Base-by-base conservation (phyloP, 768 basidiomycete genomes). In the button mushroom (Agaricus bisporus) region DNA sequence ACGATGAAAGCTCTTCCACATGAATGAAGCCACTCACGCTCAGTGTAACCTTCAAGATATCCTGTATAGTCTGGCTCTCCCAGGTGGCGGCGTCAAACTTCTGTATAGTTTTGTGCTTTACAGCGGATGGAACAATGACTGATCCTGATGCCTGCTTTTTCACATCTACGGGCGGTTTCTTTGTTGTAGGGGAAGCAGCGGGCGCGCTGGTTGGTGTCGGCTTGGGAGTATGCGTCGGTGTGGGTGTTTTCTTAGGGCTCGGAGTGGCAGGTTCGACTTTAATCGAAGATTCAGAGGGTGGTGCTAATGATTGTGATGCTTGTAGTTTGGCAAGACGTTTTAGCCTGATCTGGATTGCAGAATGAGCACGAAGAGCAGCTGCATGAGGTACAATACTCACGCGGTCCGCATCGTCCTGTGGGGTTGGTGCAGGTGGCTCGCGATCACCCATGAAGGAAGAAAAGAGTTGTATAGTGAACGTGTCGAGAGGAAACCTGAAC, bases 241-340 rank as follows among this genome's bases (percentile, higher is more conserved):
- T 51, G 2, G 56, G 20, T 1, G 48, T 15, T 17, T 17, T 25
- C 26, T 38, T 56, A 10, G 55, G 41, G 22, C 56, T 55, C 28
- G 63, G 56, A 10, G 58, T 47, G 35, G 59, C 26, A 14, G 64
- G 57, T 25, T 59, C 46, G 7, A 65, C 61, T 25, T 22, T 55
- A 11, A 58, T 65, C 28, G 74, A 70, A 39, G 60, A 55, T 48
- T 55, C 61, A 32, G 70, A 57, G 18, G 60, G 45, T 12, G 71
- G 58, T 41, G 70, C 39, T 10, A 48, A 39, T 9, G 38, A 15
- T 15, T 41, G 53, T 15, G 64, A 60, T 37, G 64, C 73, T 63
- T 88, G 87, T 7, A 98, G 77, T 66, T 89, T 91, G 29, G 90
- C 93, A 49, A 98, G 77, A 52, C 95, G 83, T 70, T 95, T 95